Base-by-base conservation (phyloP, 345 rosid genomes). In the Murraya paniculata region DNA sequence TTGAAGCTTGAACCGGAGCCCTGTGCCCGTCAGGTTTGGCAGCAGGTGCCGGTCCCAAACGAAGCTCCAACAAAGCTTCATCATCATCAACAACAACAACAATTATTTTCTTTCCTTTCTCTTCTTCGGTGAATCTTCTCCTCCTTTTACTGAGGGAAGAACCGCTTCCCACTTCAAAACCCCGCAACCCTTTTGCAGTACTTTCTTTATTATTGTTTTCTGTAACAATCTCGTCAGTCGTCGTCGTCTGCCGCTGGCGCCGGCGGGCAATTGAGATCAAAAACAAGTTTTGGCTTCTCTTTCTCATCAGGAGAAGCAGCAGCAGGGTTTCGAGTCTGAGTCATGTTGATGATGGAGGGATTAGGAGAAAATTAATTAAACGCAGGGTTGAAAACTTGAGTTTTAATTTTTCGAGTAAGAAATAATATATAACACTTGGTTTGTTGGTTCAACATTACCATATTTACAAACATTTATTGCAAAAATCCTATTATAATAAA, bases 81-180 rank as follows among this genome's bases (percentile, higher is more conserved):
- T 13, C 50, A 35, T 72, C 53, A 58, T 9, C 45, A 1, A 31
- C 28, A 1, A 31, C 28, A 9, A 50, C 22, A 11, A 72, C 64
- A n/a, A n/a, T 6, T 36, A 3, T 72, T 57, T 13, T 58, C 76
- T 72, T 72, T 35, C 76, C 76, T 22, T 57, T 72, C 45, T 72
- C 75, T 72, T 72, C 75, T 57, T 33, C 53, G 1, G 65, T 72
- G 19, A 30, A 72, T 53, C 74, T 21, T 72, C 61, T 33, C 13
- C 41, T 72, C 27, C 50, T 56, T 21, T 33, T 72, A 5, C 30
- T 72, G 48, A 21, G 8, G 5, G 22, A 56, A 56, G 48, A 56
- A 33, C 11, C 1, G 62, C 75, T 50, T 55, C 48, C 64, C 33
- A 55, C 45, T 16, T 13, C 64, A 19, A 30, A 50, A 50, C 60